Evolutionary conservation across 2,329 filamentous ascomycete species (phyloP).

Genomic region (Aspergillus ochraceoroseus): DNA sequence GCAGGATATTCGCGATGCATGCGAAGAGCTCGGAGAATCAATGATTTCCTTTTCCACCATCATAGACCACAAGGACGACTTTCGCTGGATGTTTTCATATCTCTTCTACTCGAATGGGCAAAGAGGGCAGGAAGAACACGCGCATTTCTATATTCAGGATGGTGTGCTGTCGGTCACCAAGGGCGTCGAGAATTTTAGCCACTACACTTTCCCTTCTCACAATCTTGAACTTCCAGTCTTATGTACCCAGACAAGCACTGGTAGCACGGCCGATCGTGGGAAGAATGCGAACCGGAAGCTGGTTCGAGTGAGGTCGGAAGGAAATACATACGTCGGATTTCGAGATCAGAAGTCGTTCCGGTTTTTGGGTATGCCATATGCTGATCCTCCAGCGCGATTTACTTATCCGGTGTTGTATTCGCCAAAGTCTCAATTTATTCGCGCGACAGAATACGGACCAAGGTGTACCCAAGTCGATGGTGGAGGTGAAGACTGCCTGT

Average conservation of each 20-base stretch:
- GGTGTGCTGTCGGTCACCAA: slow-evolving; percentile 38
- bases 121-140: slow-evolving; percentile 31
- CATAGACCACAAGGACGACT: slow-evolving; percentile 44
- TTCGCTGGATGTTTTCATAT: slow-evolving; percentile 46
- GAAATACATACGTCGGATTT: slow-evolving; percentile 36
- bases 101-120: slow-evolving; percentile 35
- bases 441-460: slow-evolving; percentile 48
- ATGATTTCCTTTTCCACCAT: slow-evolving; percentile 44
- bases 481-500: slow-evolving; percentile 47
- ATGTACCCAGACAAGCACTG: slow-evolving; percentile 48
- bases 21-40: slow-evolving; percentile 46
- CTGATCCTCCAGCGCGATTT: slow-evolving; percentile 40
- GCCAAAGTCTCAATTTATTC: slow-evolving; percentile 43
- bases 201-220: slow-evolving; percentile 26
- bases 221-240: slow-evolving; percentile 44
- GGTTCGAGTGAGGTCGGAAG: slow-evolving; percentile 5
- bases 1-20: slow-evolving; percentile 42
- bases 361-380: slow-evolving; percentile 47
- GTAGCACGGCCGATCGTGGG: not conserved
- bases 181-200: slow-evolving; percentile 30
- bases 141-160: slow-evolving; percentile 43
- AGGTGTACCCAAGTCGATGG: slow-evolving; percentile 43
- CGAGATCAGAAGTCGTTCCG: slow-evolving; percentile 51
- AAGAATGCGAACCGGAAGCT: slow-evolving; percentile 1
- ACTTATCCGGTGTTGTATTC: slow-evolving; percentile 47